These are phyloP conservation scores for Floccularia luteovirens DNA, from an alignment of 768 basidiomycete genomes.

Conservation along the genomic window DNA sequence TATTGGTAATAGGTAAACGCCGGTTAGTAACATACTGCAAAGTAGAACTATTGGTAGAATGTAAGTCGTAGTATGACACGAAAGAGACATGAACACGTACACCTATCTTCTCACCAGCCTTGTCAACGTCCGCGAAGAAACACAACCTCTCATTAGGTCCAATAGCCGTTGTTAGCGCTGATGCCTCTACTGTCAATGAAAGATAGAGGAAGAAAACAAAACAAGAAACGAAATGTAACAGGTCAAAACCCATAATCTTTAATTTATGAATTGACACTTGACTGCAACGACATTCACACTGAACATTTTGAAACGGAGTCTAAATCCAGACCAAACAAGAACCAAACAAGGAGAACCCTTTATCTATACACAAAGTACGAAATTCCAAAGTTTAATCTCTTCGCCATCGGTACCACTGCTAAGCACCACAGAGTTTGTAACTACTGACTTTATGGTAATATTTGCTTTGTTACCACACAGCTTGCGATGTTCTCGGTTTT, in stretches of 20 bases:
- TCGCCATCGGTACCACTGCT: too few relatives aligned
- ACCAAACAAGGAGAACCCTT: too few relatives aligned
- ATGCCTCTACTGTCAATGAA: slow-evolving; percentile 30
- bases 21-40: slow-evolving; percentile 60
- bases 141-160: slow-evolving; percentile 78
- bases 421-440: too few relatives aligned
- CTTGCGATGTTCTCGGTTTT: too few relatives aligned
- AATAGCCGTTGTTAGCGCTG: slow-evolving; percentile 76
- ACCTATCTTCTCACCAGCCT: slow-evolving; percentile 87
- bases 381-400: too few relatives aligned
- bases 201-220: slow-evolving; percentile 27
- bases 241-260: slow-evolving; percentile 8
- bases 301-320: neutral
- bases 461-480: too few relatives aligned
- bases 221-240: slow-evolving; percentile 18
- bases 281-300: neutral
- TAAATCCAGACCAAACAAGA: neutral
- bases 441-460: too few relatives aligned
- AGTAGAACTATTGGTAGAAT: slow-evolving; percentile 73
- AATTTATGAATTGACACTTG: neutral
- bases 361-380: too few relatives aligned
- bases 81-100: slow-evolving; percentile 33
- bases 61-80: slow-evolving; percentile 6
- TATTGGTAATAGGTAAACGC: slow-evolving; percentile 1
- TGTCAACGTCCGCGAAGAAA: slow-evolving; percentile 96